Evolutionary conservation across 495 filamentous ascomycete species (phyloP).

Genomic region (Penicillium cosmopolitanum): DNA sequence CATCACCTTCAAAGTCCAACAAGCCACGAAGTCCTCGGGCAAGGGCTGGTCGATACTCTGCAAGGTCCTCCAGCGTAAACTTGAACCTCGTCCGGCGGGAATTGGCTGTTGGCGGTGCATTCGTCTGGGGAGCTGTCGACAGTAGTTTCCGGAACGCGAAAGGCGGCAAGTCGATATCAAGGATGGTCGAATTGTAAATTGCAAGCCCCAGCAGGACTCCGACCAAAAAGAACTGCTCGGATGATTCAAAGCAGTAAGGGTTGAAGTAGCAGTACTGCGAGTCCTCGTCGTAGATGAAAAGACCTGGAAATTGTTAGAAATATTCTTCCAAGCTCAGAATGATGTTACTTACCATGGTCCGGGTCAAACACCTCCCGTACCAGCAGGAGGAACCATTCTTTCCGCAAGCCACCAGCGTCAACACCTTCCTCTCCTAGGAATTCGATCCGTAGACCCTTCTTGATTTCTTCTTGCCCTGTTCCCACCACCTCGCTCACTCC

Average conservation of each 20-base stretch:
- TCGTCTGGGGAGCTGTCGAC: slow-evolving; percentile 64
- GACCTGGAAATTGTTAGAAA: slow-evolving; percentile 54
- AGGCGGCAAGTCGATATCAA: slow-evolving; percentile 89
- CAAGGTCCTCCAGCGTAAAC: slow-evolving; percentile 81
- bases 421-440: slow-evolving; percentile 91
- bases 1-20: slow-evolving; percentile 83
- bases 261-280: slow-evolving; percentile 96
- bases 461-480: slow-evolving; percentile 82
- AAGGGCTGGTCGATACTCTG: slow-evolving; percentile 78
- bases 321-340: background rate
- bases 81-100: slow-evolving; percentile 61
- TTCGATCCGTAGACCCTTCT: slow-evolving; percentile 87
- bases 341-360: slow-evolving; percentile 69
- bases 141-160: slow-evolving; percentile 91
- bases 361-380: slow-evolving; percentile 93
- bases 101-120: slow-evolving; percentile 54
- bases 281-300: slow-evolving; percentile 95
- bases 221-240: slow-evolving; percentile 91
- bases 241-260: slow-evolving; percentile 85
- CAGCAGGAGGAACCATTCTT: slow-evolving; percentile 95
- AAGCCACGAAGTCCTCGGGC: slow-evolving; percentile 77
- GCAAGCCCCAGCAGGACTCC: slow-evolving; percentile 87
- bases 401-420: slow-evolving; percentile 87
- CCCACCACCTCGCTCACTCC: slow-evolving; percentile 88
- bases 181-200: slow-evolving; percentile 95